Base-by-base conservation (phyloP, 2,329 filamentous ascomycete genomes). In the Sphaerulina musiva region DNA sequence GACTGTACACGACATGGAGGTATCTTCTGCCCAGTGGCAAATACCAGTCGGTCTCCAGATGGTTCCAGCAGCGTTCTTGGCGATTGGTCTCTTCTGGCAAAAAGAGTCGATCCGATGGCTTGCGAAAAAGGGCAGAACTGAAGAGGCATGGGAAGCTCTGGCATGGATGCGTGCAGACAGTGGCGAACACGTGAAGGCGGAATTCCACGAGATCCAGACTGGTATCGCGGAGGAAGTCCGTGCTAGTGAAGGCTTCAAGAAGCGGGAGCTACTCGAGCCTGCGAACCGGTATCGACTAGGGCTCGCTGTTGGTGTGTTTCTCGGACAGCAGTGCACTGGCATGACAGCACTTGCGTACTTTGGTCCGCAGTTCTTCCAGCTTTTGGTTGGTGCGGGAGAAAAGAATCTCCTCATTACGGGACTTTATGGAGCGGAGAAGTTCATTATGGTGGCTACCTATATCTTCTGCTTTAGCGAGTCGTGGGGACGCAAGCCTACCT, bases 271-370 rank as follows among this genome's bases (percentile, higher is more conserved):
- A 1, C 64, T 79, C 12, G 69, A 75, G 48, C 64, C 54, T 50
- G 68, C 62, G 4, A 73, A 76, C 12, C 77, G 78, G 55, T 68
- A 74, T 55, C 75, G 72, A 52, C 72, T 76, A 0, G 61, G 76
- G 2, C 60, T 73, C 11, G 69, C 76, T 2, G 75, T 73, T 1
- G 73, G 74, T 46, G 69, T 80, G 40, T 80, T 80, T 61, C 69
- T 77, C 2, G 76, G 76, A 0, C 77, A 80, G 58, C 77, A 80
- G 51, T 76, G 77, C 6, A 80, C 77, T 1, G 78, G 78, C 2
- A 76, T 76, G 23, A 79, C 77, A 0, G 78, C 78, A 0, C 72
- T 80, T 56, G 77, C 77, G 6, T 80, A 80, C 64, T 80, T 79
- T 48, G 76, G 75, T 0, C 77, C 78, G 3, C 78, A 81, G 61